Evolutionary conservation across 306 rosid species (phyloP).

Genomic region (Lathyrus sativus): DNA sequence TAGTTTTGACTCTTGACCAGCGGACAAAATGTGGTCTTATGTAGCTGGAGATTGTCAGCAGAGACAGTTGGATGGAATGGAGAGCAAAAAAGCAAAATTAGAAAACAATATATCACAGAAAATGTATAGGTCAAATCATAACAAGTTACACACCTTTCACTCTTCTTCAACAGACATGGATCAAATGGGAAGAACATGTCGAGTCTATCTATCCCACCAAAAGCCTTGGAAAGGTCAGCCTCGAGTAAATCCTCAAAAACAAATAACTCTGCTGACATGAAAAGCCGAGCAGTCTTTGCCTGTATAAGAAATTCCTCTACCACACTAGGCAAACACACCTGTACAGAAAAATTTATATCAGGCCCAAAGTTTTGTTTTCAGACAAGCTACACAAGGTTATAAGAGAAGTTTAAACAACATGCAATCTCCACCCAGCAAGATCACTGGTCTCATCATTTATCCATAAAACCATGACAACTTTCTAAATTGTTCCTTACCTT

Average conservation of each 20-base stretch:
- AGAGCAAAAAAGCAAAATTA: slow-evolving; percentile 25
- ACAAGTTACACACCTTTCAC: slow-evolving; percentile 63
- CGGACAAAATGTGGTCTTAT: slow-evolving; percentile 60
- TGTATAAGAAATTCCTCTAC: slow-evolving; percentile 79
- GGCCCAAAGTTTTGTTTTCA: background rate
- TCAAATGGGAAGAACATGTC: slow-evolving; percentile 95
- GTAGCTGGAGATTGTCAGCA: slow-evolving; percentile 48
- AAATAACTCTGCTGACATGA: slow-evolving; percentile 57
- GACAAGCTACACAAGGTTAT: background rate
- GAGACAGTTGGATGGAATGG: slow-evolving; percentile 6
- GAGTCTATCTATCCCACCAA: slow-evolving; percentile 85
- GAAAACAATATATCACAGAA: slow-evolving; percentile 9
- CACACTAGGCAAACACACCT: slow-evolving; percentile 87
- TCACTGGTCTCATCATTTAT: background rate
- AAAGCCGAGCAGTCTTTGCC: slow-evolving; percentile 71
- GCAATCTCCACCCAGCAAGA: background rate
- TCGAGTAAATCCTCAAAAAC: slow-evolving; percentile 63
- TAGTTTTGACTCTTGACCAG: slow-evolving; percentile 80
- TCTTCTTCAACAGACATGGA: slow-evolving; percentile 69
- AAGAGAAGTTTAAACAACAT: background rate
- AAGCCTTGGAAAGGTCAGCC: slow-evolving; percentile 71
- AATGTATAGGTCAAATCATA: background rate
- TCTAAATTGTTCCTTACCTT: slow-evolving; percentile 52
- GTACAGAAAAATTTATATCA: slow-evolving; percentile 34
- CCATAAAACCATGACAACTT: slow-evolving; percentile 19